Evolutionary conservation across 1,284 basidiomycete genomes (phyloP).

Genomic region (Nidula niveotomentosa): DNA sequence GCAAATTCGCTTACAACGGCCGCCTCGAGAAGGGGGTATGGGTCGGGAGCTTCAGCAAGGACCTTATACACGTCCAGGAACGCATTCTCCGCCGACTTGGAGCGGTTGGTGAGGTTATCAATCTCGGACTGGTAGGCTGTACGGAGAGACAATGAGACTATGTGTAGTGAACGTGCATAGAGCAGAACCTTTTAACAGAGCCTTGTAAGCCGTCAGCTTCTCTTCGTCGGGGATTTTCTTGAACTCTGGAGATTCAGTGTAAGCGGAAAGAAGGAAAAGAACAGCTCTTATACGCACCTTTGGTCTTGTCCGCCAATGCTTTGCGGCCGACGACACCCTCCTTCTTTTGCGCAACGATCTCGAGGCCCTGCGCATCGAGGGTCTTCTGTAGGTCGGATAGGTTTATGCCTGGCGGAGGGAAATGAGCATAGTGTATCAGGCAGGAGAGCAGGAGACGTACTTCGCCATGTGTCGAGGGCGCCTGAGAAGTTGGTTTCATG

Average conservation of each 20-base stretch:
- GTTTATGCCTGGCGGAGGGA: constrained; percentile 67
- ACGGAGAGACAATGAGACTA: constrained; percentile 5
- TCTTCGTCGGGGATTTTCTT: constrained; percentile 89
- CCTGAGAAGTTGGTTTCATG: constrained; percentile 81
- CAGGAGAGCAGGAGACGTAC: constrained; percentile 36
- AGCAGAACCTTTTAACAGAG: constrained; percentile 75
- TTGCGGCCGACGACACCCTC: constrained; percentile 94
- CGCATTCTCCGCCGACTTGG: constrained; percentile 89
- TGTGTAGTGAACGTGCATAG: not conserved
- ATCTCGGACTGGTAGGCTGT: constrained; percentile 96
- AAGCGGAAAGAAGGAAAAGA: not conserved
- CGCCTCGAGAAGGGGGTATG: constrained; percentile 92
- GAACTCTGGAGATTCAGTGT: constrained; percentile 64
- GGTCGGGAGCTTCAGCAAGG: constrained; percentile 92
- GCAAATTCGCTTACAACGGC: constrained; percentile 70
- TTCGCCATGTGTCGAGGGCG: constrained; percentile 86
- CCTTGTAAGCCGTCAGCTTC: constrained; percentile 85
- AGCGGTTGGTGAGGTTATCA: constrained; percentile 90
- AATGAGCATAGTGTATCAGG: not conserved
- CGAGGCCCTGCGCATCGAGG: constrained; percentile 86
- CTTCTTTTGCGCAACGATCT: constrained; percentile 97
- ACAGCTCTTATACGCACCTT: constrained; percentile 54
- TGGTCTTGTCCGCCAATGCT: constrained; percentile 89
- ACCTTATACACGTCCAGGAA: constrained; percentile 95
- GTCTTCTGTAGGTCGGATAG: constrained; percentile 90